Conservation (phyloP, 2,329 filamentous ascomycete genomes). For the Nothophaeocryptopus gaeumannii region DNA sequence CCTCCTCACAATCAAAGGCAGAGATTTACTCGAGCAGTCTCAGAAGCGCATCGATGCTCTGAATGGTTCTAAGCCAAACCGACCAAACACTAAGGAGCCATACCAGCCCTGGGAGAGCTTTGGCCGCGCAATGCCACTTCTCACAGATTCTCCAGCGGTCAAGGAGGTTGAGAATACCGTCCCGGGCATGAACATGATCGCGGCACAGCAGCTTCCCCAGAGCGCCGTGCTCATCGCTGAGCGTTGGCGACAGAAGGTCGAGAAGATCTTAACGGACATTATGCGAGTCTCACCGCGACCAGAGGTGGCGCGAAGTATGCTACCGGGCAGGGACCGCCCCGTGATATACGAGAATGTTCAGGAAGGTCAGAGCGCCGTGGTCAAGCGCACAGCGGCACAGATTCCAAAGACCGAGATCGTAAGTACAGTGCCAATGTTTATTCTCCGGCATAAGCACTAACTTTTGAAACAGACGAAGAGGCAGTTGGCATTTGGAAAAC, state of each 20-base stretch:
- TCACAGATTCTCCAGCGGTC: background rate
- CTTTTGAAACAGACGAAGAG: background rate
- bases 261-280: background rate
- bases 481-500: constrained; percentile 3
- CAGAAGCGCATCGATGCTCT: constrained; percentile 1
- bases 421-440: background rate
- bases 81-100: background rate
- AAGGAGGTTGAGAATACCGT: background rate
- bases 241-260: constrained; percentile 1
- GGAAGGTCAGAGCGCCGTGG: background rate
- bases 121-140: background rate
- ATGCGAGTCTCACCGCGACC: background rate
- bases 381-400: background rate
- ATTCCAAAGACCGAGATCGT: background rate
- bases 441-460: background rate
- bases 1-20: background rate
- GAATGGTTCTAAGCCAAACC: background rate
- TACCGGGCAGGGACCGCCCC: background rate
- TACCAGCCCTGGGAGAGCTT: constrained; percentile 7
- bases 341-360: background rate
- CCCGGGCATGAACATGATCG: constrained; percentile 6
- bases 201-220: constrained; percentile 2
- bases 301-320: background rate
- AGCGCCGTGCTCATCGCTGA: constrained; percentile 9
- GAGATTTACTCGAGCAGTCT: background rate